These are phyloP conservation scores for Babesia ovis DNA, from an alignment of 169 alveolate genomes.

Conservation along the genomic window DNA sequence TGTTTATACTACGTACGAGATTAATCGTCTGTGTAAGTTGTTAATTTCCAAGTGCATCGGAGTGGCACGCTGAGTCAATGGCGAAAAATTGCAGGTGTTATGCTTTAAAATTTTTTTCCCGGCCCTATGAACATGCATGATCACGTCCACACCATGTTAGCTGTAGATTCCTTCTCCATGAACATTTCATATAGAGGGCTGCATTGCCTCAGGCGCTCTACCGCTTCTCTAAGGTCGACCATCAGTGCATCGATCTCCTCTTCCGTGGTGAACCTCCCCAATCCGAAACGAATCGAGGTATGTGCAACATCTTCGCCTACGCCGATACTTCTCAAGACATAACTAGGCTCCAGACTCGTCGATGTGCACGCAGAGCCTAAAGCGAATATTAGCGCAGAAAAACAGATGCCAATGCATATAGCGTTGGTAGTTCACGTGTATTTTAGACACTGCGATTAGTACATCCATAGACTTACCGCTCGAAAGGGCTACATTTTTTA, in stretches of 20 bases:
- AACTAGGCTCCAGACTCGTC: constrained; percentile 87
- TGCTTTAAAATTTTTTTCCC: neutral
- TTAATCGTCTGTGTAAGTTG: too few relatives aligned
- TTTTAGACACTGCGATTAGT: neutral
- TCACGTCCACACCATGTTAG: constrained; percentile 62
- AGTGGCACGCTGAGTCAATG: constrained; percentile 1
- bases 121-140: neutral
- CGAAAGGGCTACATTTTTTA: constrained; percentile 83
- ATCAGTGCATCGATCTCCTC: constrained; percentile 89
- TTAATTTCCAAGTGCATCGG: too few relatives aligned
- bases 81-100: neutral
- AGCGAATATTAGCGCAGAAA: neutral
- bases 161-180: constrained; percentile 67
- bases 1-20: too few relatives aligned
- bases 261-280: constrained; percentile 95
- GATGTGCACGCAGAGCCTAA: constrained; percentile 91
- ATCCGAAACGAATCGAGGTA: constrained; percentile 95
- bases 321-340: constrained; percentile 94
- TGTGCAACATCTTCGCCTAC: constrained; percentile 96
- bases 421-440: neutral
- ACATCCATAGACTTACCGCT: constrained; percentile 77
- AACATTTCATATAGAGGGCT: constrained; percentile 92
- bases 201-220: constrained; percentile 82
- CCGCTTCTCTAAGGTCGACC: constrained; percentile 79
- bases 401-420: neutral